Evolutionary conservation across 371 early-diverging fungal species (phyloP), one percentile per base, ranked within the genome.

Genomic region (Mucor piriformis): DNA sequence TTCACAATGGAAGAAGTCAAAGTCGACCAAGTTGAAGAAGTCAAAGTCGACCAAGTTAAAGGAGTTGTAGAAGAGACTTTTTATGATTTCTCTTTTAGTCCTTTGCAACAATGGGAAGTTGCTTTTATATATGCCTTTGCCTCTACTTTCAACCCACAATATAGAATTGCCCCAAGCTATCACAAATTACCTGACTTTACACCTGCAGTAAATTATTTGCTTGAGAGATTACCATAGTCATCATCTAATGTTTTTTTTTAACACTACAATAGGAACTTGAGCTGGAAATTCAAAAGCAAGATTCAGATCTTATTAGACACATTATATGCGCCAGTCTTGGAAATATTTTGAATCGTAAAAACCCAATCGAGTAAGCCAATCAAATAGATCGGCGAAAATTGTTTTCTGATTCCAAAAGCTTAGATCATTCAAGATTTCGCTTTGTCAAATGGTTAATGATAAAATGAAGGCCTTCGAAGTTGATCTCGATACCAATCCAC

Each of bases 121-220:
- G 76, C 79, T 4, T 75, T 72, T 42, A 59, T 79, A 15, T 73
- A 75, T 61, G 76, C 73, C 25, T 79, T 75, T 49, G 34, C 54
- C 18, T 29, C 43, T 13, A 61, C 63, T 6, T 79, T 79, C 34
- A 59, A 58, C 29, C 38, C 50, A 2, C 54, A 66, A 32, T 44
- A 53, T 6, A 54, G 49, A n/a, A 67, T 63, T 3, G 50, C 51
- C 2, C 51, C 58, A 38, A 27, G 27, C 7, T 61, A 69, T 16
- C 61, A 65, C 51, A 40, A 63, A 15, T 52, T 66, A 16, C 73
- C 75, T 10, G 25, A 16, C 0, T 68, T 67, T 44, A 66, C 69
- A 18, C 77, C 77, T 47, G 58, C 63, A 52, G 77, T 72, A 72
- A 49, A 25, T n/a, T 33, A n/a, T 38, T 15, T 23, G 24, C n/a